Evolutionary conservation across 139 green algal species (phyloP).

Genomic region (Chlorella sp.): DNA sequence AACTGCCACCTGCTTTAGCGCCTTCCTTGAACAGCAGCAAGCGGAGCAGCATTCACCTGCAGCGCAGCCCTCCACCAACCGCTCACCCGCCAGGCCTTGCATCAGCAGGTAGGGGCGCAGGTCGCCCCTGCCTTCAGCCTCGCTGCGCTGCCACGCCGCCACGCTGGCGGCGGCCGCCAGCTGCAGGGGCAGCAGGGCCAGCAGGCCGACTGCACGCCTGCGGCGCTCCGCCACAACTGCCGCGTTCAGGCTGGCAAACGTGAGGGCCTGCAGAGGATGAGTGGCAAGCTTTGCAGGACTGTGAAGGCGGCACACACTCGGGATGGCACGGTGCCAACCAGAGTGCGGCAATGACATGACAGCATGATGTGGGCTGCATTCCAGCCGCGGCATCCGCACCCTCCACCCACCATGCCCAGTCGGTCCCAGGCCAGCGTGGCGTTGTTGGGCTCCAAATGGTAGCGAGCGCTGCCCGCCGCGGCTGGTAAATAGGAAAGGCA

Average conservation of each 20-base stretch:
- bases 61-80: background rate
- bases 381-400: too few relatives aligned
- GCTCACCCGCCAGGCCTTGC: conserved; percentile 6
- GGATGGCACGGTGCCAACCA: too few relatives aligned
- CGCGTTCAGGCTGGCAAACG: background rate
- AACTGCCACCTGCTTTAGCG: too few relatives aligned
- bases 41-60: too few relatives aligned
- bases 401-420: background rate
- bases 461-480: background rate
- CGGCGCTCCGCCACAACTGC: background rate
- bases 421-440: background rate
- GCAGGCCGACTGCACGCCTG: background rate
- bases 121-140: conserved; percentile 3
- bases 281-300: background rate
- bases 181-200: background rate
- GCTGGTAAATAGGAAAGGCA: too few relatives aligned
- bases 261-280: background rate
- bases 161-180: background rate
- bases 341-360: too few relatives aligned
- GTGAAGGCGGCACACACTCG: background rate
- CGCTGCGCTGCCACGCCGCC: background rate
- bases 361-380: too few relatives aligned
- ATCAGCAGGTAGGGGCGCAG: conserved; percentile 5
- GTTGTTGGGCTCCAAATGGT: background rate
- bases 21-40: too few relatives aligned